phyloP scores from a whole-genome alignment of 1,139 yeast species.

The Hyphopichia fennica region DNA sequence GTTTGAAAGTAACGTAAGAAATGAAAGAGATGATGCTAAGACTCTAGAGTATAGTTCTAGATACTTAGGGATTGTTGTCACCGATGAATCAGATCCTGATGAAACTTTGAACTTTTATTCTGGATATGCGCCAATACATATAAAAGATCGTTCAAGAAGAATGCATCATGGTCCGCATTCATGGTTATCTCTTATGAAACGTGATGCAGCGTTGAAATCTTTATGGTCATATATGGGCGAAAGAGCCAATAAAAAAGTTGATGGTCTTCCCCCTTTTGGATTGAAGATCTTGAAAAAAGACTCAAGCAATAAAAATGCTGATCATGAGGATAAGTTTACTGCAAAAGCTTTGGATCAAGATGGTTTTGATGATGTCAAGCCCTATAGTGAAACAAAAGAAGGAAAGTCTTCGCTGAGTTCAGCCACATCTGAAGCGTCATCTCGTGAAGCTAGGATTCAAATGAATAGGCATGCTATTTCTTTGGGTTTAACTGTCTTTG shows the following conservation, averaged over 20 bases:
- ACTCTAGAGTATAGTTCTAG: conserved; percentile 10
- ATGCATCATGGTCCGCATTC: conserved; percentile 41
- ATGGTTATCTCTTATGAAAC: conserved; percentile 37
- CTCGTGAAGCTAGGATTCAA: conserved; percentile 9
- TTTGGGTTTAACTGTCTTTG: conserved; percentile 22
- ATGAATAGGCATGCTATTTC: conserved; percentile 18
- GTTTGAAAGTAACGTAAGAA: neutral
- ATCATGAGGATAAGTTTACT: conserved; percentile 1
- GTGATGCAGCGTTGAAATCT: conserved; percentile 29
- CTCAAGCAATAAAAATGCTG: neutral
- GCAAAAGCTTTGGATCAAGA: conserved; percentile 15
- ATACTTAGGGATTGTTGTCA: conserved; percentile 29
- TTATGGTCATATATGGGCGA: conserved; percentile 10
- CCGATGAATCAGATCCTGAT: conserved; percentile 13
- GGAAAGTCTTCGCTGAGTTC: conserved; percentile 8
- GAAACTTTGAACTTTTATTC: conserved; percentile 33
- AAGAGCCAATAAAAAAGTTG: neutral
- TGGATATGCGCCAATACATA: conserved; percentile 27
- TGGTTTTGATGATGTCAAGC: conserved; percentile 20
- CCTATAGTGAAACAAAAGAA: conserved; percentile 22
- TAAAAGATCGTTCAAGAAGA: conserved; percentile 23
- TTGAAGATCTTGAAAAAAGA: too few relatives aligned
- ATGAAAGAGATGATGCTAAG: neutral
- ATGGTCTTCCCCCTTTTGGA: neutral
- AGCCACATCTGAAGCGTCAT: conserved; percentile 7